Conservation (phyloP, 768 basidiomycete species). For the Lanmaoa rubissima region DNA sequence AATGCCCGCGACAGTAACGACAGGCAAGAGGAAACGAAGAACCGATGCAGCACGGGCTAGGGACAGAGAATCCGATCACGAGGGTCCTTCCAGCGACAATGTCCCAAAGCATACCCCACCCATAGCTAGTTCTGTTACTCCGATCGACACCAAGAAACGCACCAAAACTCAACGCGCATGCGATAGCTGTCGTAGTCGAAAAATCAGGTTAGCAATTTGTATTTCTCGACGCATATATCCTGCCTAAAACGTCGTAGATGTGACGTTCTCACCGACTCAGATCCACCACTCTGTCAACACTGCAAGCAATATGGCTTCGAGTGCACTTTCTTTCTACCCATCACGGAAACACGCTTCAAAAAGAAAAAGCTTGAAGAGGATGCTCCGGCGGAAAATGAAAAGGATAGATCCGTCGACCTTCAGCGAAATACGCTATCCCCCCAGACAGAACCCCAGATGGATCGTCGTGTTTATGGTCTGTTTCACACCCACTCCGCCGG, state of each 20-base stretch:
- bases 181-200: slow-evolving; percentile 86
- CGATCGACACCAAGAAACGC: slow-evolving; percentile 75
- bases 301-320: slow-evolving; percentile 93
- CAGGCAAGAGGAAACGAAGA: slow-evolving; percentile 67
- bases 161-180: slow-evolving; percentile 93
- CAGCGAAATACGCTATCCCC: slow-evolving; percentile 43
- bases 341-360: slow-evolving; percentile 98
- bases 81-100: slow-evolving; percentile 49
- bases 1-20: slow-evolving; percentile 29
- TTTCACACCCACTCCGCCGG: slow-evolving; percentile 10
- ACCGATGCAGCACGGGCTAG: slow-evolving; percentile 37
- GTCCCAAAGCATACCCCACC: slow-evolving; percentile 34
- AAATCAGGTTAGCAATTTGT: slow-evolving; percentile 60
- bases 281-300: slow-evolving; percentile 85
- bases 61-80: slow-evolving; percentile 61
- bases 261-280: slow-evolving; percentile 77
- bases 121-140: slow-evolving; percentile 28
- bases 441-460: slow-evolving; percentile 47
- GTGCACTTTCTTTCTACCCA: slow-evolving; percentile 97
- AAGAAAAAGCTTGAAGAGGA: slow-evolving; percentile 88
- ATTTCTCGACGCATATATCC: slow-evolving; percentile 10
- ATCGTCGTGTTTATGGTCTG: slow-evolving; percentile 65
- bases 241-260: slow-evolving; percentile 44
- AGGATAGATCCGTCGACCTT: slow-evolving; percentile 28
- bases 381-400: slow-evolving; percentile 39